Percentiles rank a stretch among this genome's conserved stretches.
These are phyloP conservation scores for Deuterostichococcus epilithicus DNA, from an alignment of 139 green algal species.

Conservation along the genomic window DNA sequence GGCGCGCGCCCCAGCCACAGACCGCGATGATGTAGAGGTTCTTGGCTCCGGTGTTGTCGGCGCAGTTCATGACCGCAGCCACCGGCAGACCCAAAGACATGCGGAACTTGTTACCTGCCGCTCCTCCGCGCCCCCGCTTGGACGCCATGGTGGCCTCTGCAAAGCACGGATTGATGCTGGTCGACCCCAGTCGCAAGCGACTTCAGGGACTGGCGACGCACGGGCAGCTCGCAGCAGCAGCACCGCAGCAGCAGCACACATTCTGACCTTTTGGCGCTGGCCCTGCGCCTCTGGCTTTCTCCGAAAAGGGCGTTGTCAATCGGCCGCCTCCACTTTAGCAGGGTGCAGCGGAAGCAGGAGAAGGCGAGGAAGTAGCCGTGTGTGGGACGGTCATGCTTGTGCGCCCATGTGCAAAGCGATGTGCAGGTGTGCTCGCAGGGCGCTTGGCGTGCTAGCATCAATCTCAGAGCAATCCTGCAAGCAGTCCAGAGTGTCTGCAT, in stretches of 20 bases:
- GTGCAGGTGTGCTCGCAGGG: too few relatives aligned
- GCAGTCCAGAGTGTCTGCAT: too few relatives aligned
- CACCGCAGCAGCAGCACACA: too few relatives aligned
- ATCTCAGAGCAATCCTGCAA: too few relatives aligned
- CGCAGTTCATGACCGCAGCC: conserved; percentile 96
- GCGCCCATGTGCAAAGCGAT: too few relatives aligned
- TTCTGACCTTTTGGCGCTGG: not conserved
- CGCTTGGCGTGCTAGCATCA: too few relatives aligned
- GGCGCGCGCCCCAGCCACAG: conserved; percentile 82
- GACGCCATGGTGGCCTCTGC: conserved; percentile 36
- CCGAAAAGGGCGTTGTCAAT: not conserved
- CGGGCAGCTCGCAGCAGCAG: too few relatives aligned
- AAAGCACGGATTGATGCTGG: not conserved
- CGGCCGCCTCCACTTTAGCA: not conserved
- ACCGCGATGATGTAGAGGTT: conserved; percentile 99
- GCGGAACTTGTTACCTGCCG: conserved; percentile 95
- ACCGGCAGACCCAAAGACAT: conserved; percentile 96
- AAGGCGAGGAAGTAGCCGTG: too few relatives aligned
- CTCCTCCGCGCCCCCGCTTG: conserved; percentile 57
- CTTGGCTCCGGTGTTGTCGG: conserved; percentile 98
- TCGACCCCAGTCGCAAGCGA: too few relatives aligned
- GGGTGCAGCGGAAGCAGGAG: not conserved
- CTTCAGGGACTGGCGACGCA: too few relatives aligned
- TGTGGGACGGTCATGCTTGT: not conserved
- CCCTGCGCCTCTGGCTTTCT: too few relatives aligned